Percentiles rank a stretch among this genome's conserved stretches.
phyloP scores from a whole-genome alignment of 1,284 basidiomycete species.

The Rhodotorula sp. region DNA sequence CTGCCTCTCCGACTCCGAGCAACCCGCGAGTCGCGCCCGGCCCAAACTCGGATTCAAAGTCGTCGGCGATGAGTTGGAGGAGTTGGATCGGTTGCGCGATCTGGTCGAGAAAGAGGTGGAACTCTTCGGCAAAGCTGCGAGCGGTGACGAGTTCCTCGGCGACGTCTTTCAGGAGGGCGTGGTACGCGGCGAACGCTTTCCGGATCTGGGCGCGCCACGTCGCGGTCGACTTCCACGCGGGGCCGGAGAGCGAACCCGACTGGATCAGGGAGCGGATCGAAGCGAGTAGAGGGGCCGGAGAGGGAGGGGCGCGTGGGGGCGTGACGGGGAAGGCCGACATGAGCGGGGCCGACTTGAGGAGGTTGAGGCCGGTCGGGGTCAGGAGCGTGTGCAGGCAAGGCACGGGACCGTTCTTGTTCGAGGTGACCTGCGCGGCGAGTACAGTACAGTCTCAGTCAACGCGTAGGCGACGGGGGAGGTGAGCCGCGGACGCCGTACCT shows the following conservation, averaged over 20 bases:
- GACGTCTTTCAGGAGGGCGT: slow-evolving; percentile 26
- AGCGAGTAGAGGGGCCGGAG: slow-evolving; percentile 27
- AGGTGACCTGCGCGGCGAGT: slow-evolving; percentile 24
- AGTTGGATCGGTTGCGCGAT: slow-evolving; percentile 35
- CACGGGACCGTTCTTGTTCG: slow-evolving; percentile 15
- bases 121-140: slow-evolving; percentile 28
- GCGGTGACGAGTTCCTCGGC: slow-evolving; percentile 36
- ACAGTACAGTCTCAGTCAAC: not conserved
- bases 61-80: slow-evolving; percentile 36
- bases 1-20: slow-evolving; percentile 34
- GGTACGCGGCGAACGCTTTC: slow-evolving; percentile 33
- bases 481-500: slow-evolving; percentile 12
- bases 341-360: slow-evolving; percentile 40
- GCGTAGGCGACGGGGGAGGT: not conserved
- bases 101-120: slow-evolving; percentile 38
- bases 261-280: slow-evolving; percentile 33
- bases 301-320: slow-evolving; percentile 29
- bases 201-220: slow-evolving; percentile 35
- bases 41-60: slow-evolving; percentile 39
- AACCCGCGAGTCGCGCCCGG: slow-evolving; percentile 29
- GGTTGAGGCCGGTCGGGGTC: slow-evolving; percentile 31
- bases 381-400: slow-evolving; percentile 40
- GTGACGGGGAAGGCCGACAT: slow-evolving; percentile 37
- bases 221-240: slow-evolving; percentile 26
- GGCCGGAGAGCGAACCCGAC: slow-evolving; percentile 22